These are phyloP conservation scores for Hippophae rhamnoides DNA, from an alignment of 306 rosid genomes.

Conservation along the genomic window DNA sequence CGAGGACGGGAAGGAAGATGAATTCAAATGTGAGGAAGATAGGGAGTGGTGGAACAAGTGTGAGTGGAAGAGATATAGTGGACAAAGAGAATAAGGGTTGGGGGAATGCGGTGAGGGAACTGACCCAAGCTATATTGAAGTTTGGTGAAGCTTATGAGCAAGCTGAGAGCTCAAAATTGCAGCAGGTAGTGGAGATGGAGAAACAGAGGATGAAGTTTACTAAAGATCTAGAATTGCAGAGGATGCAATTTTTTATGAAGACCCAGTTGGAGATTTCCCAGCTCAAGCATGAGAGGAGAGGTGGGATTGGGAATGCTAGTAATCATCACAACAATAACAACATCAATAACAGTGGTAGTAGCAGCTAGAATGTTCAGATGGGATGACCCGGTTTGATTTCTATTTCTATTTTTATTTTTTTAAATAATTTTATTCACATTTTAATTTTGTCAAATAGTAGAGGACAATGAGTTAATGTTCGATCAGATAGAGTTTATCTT, in stretches of 20 bases:
- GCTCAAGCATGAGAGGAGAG: slow-evolving; percentile 57
- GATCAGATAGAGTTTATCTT: too few species aligned
- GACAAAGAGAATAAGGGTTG: slow-evolving; percentile 33
- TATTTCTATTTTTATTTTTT: too few species aligned
- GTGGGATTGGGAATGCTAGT: slow-evolving; percentile 36
- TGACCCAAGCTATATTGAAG: slow-evolving; percentile 73
- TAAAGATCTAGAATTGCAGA: slow-evolving; percentile 84
- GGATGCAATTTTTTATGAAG: slow-evolving; percentile 93
- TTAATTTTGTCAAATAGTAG: too few species aligned
- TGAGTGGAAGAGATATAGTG: slow-evolving; percentile 21
- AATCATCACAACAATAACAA: slow-evolving; percentile 43
- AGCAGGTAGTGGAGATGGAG: slow-evolving; percentile 95
- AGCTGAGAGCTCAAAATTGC: slow-evolving; percentile 75
- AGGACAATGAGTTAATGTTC: too few species aligned
- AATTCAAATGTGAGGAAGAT: slow-evolving; percentile 10
- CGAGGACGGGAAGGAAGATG: slow-evolving; percentile 20
- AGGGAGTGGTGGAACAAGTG: slow-evolving; percentile 3
- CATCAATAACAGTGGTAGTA: slow-evolving; percentile 61
- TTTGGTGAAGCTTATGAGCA: slow-evolving; percentile 93
- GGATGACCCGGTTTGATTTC: too few species aligned
- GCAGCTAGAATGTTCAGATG: slow-evolving; percentile 24
- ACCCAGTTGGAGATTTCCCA: slow-evolving; percentile 89
- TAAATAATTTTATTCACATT: too few species aligned
- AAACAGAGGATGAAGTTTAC: slow-evolving; percentile 94
- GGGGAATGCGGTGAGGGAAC: slow-evolving; percentile 70